phyloP scores from a whole-genome alignment of 371 early-diverging fungal species.

The Funneliformis caledonium region DNA sequence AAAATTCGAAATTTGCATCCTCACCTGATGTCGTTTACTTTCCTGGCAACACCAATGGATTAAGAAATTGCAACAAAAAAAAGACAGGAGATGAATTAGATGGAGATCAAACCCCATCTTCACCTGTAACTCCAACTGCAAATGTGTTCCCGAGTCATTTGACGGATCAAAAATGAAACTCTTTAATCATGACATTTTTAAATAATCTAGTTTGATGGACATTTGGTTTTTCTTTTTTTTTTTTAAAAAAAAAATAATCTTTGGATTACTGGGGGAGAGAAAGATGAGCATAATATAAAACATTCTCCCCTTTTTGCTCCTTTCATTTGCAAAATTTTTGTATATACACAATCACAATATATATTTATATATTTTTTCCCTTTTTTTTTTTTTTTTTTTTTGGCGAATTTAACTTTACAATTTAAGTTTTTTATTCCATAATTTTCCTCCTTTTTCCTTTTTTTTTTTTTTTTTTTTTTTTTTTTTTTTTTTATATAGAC shows the following conservation, averaged over 20 bases:
- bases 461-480: no score
- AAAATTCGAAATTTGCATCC: constrained; percentile 24
- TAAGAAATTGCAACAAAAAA: background rate
- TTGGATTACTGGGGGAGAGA: background rate
- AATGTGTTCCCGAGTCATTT: constrained; percentile 40
- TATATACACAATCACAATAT: background rate
- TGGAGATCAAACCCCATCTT: background rate
- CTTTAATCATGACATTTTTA: background rate
- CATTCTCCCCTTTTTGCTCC: no score
- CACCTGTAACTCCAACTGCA: constrained; percentile 23
- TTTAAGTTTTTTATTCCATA: no score
- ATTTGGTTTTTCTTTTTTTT: background rate
- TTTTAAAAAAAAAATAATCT: no score
- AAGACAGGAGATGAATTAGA: background rate
- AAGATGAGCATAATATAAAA: background rate
- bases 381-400: no score
- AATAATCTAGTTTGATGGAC: background rate
- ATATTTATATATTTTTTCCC: no score
- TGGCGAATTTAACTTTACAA: no score
- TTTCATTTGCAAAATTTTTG: background rate
- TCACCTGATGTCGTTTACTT: constrained; percentile 24
- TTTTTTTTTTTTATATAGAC: no score
- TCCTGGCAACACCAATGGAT: background rate
- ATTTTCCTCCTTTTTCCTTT: no score
- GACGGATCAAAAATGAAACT: background rate